A percentile compares a stretch with the other conserved stretches of the same genome.
These are phyloP conservation scores for Dryas integrifolia DNA, from an alignment of 331 rosid genomes.

Conservation along the genomic window DNA sequence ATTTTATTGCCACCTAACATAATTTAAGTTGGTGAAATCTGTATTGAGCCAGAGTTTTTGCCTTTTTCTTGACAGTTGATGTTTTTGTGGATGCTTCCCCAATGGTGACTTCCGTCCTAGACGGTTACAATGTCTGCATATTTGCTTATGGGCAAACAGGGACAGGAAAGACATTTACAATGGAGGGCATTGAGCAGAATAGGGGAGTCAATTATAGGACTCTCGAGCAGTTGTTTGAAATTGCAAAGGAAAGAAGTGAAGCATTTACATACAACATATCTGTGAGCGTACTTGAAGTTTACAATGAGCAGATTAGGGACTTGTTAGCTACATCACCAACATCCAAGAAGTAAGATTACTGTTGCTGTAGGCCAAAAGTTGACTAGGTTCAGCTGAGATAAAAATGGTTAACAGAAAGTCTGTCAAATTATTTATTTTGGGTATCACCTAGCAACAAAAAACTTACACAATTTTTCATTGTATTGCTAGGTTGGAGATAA, in stretches of 20 bases:
- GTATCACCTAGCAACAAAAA: neutral
- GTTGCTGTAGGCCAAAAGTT: neutral
- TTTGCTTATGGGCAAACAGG: slow-evolving; percentile 97
- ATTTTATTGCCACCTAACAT: slow-evolving; percentile 2
- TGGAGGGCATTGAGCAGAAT: slow-evolving; percentile 80
- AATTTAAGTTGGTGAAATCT: neutral
- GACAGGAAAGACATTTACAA: slow-evolving; percentile 89
- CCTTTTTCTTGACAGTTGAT: slow-evolving; percentile 55
- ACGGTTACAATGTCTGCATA: slow-evolving; percentile 85
- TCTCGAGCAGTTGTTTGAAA: slow-evolving; percentile 66
- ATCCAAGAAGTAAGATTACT: slow-evolving; percentile 59
- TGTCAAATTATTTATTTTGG: slow-evolving; percentile 1
- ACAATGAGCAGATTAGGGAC: slow-evolving; percentile 88
- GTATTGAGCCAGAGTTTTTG: slow-evolving; percentile 20
- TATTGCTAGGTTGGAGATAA: slow-evolving; percentile 70
- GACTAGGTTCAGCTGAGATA: neutral
- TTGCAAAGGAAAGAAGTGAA: slow-evolving; percentile 65
- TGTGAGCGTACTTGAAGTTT: slow-evolving; percentile 90
- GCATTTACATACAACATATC: slow-evolving; percentile 54
- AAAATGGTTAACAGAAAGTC: slow-evolving; percentile 7
- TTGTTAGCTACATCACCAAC: slow-evolving; percentile 58
- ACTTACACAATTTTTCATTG: neutral
- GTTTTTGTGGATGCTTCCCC: slow-evolving; percentile 80
- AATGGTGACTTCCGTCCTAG: slow-evolving; percentile 77
- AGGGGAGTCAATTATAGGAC: slow-evolving; percentile 90